Evolutionary conservation across 106 monocot species (phyloP).

Genomic region (Hemerocallis citrina): DNA sequence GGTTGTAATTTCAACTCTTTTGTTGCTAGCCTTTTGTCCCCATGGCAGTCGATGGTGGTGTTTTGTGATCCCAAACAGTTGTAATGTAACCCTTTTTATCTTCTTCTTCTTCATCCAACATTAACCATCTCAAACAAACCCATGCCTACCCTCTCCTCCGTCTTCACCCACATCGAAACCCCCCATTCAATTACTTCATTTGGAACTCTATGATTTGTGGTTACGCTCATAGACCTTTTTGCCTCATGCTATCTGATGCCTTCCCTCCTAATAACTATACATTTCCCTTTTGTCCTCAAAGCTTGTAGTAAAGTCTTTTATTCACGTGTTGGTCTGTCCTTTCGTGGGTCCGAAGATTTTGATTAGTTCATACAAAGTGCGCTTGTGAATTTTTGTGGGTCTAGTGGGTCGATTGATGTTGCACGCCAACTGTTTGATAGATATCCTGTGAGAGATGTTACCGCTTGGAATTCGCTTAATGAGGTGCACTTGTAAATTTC

Average conservation of each 20-base stretch:
- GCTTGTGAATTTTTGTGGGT: constrained; percentile 32
- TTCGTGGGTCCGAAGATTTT: constrained; percentile 41
- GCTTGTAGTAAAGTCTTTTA: constrained; percentile 25
- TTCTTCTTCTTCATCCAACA: background rate
- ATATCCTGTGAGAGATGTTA: constrained; percentile 31
- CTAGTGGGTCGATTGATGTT: constrained; percentile 13
- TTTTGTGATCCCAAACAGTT: too few relatives aligned
- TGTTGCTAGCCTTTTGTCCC: too few relatives aligned
- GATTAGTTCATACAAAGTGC: constrained; percentile 49
- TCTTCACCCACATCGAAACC: constrained; percentile 12
- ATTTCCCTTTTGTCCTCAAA: constrained; percentile 47
- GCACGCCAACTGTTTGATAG: constrained; percentile 45
- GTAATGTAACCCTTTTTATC: too few relatives aligned
- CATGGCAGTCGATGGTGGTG: too few relatives aligned
- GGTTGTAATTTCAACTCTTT: too few relatives aligned
- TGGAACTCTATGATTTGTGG: constrained; percentile 30
- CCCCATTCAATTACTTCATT: constrained; percentile 17
- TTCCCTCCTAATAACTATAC: constrained; percentile 61
- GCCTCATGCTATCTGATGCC: constrained; percentile 34
- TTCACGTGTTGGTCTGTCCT: constrained; percentile 17
- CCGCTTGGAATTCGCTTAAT: constrained; percentile 64
- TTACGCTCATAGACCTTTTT: constrained; percentile 37
- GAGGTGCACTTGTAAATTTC: constrained; percentile 39
- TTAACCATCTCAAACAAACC: constrained; percentile 12
- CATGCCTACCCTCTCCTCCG: constrained; percentile 22